These are phyloP conservation scores for Malus hybrid DNA, from an alignment of 331 rosid genomes.

Conservation along the genomic window DNA sequence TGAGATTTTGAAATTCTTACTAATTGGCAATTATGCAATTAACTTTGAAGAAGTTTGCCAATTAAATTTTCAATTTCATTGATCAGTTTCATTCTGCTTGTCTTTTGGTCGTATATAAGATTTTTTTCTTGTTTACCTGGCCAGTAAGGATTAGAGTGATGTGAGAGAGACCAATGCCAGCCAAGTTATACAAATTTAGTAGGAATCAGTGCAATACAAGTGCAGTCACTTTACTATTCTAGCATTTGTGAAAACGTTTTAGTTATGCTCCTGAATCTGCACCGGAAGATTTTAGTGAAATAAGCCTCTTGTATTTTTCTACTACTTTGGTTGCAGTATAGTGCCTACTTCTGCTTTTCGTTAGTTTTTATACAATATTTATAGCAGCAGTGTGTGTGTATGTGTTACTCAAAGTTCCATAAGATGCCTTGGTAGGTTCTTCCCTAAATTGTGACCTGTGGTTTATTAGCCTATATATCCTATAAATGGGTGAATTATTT, in stretches of 20 bases:
- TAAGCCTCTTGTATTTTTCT: not conserved
- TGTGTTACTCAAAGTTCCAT: not conserved
- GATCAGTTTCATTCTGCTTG: not conserved
- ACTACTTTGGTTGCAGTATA: not conserved
- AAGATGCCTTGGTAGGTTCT: not conserved
- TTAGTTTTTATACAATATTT: not conserved
- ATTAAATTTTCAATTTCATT: not conserved
- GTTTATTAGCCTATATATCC: not conserved
- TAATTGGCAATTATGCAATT: not conserved
- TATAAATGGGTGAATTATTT: not conserved
- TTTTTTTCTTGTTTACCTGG: too few species aligned
- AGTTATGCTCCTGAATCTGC: not conserved
- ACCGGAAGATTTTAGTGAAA: not conserved
- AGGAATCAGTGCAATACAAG: not conserved
- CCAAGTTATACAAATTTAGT: not conserved
- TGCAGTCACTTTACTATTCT: not conserved
- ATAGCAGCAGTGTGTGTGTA: not conserved
- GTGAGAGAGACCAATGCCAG: too few species aligned
- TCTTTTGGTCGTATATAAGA: too few species aligned
- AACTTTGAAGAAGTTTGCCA: not conserved
- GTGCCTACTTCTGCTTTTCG: not conserved
- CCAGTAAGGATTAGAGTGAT: too few species aligned
- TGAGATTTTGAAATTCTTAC: not conserved
- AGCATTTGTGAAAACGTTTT: not conserved
- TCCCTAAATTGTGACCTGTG: not conserved